These are phyloP conservation scores for Acanthamoeba sp. DNA, from an alignment of 208 protist genomes.

Conservation along the genomic window DNA sequence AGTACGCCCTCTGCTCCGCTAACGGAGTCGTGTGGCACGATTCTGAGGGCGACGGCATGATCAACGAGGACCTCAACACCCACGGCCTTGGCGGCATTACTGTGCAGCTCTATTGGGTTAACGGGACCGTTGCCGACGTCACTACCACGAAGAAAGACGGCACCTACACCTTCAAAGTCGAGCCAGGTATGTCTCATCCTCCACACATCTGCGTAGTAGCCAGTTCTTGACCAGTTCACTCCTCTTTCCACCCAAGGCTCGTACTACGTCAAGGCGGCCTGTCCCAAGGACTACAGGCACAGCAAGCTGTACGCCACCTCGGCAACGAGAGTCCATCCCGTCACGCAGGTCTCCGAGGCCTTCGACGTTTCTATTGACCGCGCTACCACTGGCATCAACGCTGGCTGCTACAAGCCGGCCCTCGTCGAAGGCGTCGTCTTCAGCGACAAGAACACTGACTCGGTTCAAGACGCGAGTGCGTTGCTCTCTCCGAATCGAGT, in stretches of 20 bases:
- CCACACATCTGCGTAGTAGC: not conserved
- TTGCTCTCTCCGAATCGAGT: not conserved
- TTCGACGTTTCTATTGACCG: conserved; percentile 1
- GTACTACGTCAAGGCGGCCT: conserved; percentile 31
- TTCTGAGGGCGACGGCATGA: conserved; percentile 31
- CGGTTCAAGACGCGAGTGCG: not conserved
- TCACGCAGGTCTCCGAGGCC: not conserved
- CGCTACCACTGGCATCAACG: conserved; percentile 45
- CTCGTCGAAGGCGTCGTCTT: conserved; percentile 46
- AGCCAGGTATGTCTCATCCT: conserved; percentile 6
- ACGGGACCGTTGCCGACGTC: conserved; percentile 28
- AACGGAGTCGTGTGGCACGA: conserved; percentile 70
- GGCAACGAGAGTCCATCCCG: conserved; percentile 2
- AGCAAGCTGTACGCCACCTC: conserved; percentile 10
- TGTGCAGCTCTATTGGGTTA: conserved; percentile 30
- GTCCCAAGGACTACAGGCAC: conserved; percentile 45
- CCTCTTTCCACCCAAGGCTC: not conserved
- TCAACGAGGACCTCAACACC: conserved; percentile 38
- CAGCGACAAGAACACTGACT: conserved; percentile 42
- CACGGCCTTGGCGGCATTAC: not conserved
- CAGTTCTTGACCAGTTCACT: not conserved
- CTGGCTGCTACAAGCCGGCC: conserved; percentile 39
- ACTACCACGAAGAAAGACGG: conserved; percentile 51
- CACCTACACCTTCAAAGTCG: conserved; percentile 57
- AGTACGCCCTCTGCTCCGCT: conserved; percentile 65